phyloP scores from a whole-genome alignment of 1,284 basidiomycete genomes.

The Thecaphora thlaspeos region DNA sequence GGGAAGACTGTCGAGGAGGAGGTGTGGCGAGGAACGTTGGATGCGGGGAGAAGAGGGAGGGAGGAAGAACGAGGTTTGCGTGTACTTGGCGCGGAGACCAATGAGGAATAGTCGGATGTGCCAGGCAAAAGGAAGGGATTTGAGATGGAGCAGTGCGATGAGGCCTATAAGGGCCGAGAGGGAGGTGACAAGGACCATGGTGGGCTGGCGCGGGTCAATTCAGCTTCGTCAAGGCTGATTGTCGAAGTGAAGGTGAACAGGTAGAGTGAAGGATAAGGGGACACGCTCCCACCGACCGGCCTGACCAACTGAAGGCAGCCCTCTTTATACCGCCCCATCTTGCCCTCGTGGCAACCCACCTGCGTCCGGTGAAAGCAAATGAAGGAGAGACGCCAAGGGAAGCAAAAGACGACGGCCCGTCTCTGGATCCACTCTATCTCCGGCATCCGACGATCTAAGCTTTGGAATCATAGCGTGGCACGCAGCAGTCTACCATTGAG shows the following conservation, averaged over 20 bases:
- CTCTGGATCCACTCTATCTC: no score
- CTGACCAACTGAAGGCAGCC: no score
- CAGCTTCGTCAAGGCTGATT: no score
- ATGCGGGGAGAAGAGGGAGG: not conserved
- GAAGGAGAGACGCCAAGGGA: slow-evolving; percentile 1
- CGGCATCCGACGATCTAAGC: not conserved
- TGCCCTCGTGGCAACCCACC: no score
- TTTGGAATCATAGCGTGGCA: not conserved
- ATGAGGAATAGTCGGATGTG: slow-evolving; percentile 28
- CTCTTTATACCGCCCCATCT: no score
- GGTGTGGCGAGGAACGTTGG: slow-evolving; percentile 10
- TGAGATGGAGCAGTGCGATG: slow-evolving; percentile 22
- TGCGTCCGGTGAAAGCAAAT: no score
- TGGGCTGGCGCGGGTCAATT: no score
- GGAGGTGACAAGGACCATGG: not conserved
- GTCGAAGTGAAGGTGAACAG: no score
- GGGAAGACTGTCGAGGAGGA: slow-evolving; percentile 25
- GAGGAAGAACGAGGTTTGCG: slow-evolving; percentile 8
- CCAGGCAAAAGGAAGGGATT: slow-evolving; percentile 35
- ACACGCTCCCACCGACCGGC: no score
- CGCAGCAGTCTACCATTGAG: not conserved
- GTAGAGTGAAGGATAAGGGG: no score
- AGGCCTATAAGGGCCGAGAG: slow-evolving; percentile 10
- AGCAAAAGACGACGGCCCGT: not conserved
- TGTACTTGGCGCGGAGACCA: slow-evolving; percentile 18